Evolutionary conservation across 2,329 filamentous ascomycete genomes (phyloP).

Genomic region (Exophiala sp.): DNA sequence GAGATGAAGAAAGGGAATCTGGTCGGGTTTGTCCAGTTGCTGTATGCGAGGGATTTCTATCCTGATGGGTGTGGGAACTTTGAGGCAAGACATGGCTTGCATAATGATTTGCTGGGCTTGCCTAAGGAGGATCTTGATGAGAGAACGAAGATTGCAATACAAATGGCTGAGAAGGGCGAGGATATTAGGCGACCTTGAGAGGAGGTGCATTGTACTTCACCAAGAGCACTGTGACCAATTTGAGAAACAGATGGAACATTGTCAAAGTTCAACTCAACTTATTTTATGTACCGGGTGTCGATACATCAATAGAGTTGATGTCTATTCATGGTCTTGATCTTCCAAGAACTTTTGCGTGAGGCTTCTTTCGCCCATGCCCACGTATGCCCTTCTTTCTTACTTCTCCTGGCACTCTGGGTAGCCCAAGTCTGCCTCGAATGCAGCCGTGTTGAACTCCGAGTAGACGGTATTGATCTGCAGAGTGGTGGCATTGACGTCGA

Average conservation of each 20-base stretch:
- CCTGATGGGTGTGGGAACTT: slow-evolving; percentile 37
- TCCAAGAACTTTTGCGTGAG: too few species aligned
- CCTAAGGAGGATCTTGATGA: slow-evolving; percentile 30
- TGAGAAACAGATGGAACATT: too few species aligned
- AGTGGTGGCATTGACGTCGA: slow-evolving; percentile 13
- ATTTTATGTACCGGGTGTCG: too few species aligned
- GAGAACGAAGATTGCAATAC: slow-evolving; percentile 37
- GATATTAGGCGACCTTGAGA: neutral
- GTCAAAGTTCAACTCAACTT: too few species aligned
- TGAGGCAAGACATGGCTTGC: slow-evolving; percentile 11
- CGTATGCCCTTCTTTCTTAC: neutral
- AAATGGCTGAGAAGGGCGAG: slow-evolving; percentile 7
- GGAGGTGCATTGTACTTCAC: too few species aligned
- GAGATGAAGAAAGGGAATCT: slow-evolving; percentile 36
- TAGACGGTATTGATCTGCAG: slow-evolving; percentile 23
- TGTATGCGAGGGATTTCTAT: slow-evolving; percentile 55
- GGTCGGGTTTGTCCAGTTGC: slow-evolving; percentile 43
- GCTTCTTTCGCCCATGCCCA: neutral
- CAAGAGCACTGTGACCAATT: too few species aligned
- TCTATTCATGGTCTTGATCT: too few species aligned
- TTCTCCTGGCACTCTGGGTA: slow-evolving; percentile 13
- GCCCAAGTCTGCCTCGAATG: slow-evolving; percentile 11
- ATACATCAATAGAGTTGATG: too few species aligned
- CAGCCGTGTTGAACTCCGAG: slow-evolving; percentile 26
- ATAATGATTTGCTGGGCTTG: slow-evolving; percentile 27